A percentile compares a stretch with the other conserved stretches of the same genome.
Evolutionary conservation across 2,329 filamentous ascomycete genomes (phyloP).

Genomic region (Metarhizium rileyi): DNA sequence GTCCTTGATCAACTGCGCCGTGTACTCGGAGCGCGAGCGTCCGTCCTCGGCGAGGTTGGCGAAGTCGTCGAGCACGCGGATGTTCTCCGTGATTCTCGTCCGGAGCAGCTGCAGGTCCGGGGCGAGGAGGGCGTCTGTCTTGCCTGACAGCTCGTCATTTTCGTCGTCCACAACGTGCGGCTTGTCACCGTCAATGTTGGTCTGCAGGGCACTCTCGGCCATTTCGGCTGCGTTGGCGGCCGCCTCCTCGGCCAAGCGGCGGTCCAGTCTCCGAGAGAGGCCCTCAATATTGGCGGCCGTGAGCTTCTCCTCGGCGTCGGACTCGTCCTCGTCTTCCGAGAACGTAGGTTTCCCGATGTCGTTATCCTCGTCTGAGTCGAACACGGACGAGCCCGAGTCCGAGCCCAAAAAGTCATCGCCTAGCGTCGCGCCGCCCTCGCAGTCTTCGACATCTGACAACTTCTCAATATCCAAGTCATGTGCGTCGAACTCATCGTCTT

Average conservation of each 20-base stretch:
- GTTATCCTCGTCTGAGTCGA: constrained; percentile 60
- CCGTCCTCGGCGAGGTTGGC: constrained; percentile 69
- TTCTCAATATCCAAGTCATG: constrained; percentile 34
- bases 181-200: constrained; percentile 77
- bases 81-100: constrained; percentile 82
- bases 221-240: constrained; percentile 79
- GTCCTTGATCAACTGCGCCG: constrained; percentile 75
- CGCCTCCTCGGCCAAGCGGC: constrained; percentile 64
- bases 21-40: constrained; percentile 81
- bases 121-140: constrained; percentile 57
- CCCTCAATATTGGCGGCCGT: constrained; percentile 96
- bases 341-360: constrained; percentile 57
- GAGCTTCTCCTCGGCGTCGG: constrained; percentile 78
- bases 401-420: constrained; percentile 52
- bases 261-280: constrained; percentile 75
- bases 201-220: constrained; percentile 77
- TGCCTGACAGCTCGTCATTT: constrained; percentile 48
- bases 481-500: constrained; percentile 31
- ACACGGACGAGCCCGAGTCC: constrained; percentile 43
- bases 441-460: constrained; percentile 32
- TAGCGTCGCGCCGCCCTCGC: constrained; percentile 26
- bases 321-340: constrained; percentile 88
- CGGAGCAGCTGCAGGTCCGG: constrained; percentile 86
- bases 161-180: constrained; percentile 59
- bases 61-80: constrained; percentile 86